Evolutionary conservation across 176 grass and related monocot species (phyloP).

Genomic region (Oryza rufipogon): DNA sequence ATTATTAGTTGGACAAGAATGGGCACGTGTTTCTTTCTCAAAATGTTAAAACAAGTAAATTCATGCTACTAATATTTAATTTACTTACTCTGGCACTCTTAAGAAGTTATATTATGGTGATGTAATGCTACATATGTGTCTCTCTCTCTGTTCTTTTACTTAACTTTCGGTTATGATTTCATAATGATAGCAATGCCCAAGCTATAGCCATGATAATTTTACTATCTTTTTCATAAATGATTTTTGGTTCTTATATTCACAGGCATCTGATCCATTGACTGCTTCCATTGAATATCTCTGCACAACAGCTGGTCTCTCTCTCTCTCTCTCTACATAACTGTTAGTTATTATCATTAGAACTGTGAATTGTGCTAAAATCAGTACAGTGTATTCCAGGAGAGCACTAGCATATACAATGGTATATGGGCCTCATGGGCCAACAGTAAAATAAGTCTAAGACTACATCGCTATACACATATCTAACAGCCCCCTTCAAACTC

Average conservation of each 20-base stretch:
- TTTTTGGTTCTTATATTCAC: slow-evolving; percentile 29
- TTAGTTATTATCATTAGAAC: background rate
- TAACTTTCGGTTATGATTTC: background rate
- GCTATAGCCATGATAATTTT: background rate
- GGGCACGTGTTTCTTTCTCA: slow-evolving; percentile 18
- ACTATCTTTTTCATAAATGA: background rate
- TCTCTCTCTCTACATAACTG: slow-evolving; percentile 18
- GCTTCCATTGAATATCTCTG: slow-evolving; percentile 92
- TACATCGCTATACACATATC: no score
- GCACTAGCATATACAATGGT: no score
- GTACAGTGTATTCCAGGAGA: no score
- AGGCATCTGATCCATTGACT: slow-evolving; percentile 87
- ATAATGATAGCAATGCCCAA: background rate
- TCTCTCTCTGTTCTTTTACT: slow-evolving; percentile 1
- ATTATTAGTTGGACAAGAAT: slow-evolving; percentile 7
- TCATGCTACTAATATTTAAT: slow-evolving; percentile 2
- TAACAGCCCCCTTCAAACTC: no score
- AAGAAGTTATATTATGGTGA: background rate
- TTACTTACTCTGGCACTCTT: background rate
- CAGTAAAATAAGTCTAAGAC: no score
- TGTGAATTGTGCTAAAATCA: no score
- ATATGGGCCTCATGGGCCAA: no score
- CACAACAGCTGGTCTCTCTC: slow-evolving; percentile 69
- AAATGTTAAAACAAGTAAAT: background rate
- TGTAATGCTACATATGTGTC: background rate